These are phyloP conservation scores for Poa annua DNA, from an alignment of 176 grass and related monocot species.

Conservation along the genomic window DNA sequence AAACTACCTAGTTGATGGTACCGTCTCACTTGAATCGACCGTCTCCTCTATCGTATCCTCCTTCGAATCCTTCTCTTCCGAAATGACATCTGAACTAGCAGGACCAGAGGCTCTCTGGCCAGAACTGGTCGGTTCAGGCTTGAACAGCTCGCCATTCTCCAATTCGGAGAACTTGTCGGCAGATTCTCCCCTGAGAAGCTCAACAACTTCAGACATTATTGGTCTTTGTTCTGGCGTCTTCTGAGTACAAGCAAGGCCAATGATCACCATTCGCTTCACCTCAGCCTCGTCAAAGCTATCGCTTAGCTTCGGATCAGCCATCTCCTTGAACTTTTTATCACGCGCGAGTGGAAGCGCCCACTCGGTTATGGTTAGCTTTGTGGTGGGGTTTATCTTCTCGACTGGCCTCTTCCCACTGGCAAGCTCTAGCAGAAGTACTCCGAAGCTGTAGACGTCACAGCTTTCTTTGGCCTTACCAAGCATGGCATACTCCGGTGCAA, in stretches of 20 bases:
- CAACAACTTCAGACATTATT: slow-evolving; percentile 78
- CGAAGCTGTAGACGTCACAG: slow-evolving; percentile 83
- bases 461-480: slow-evolving; percentile 84
- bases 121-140: slow-evolving; percentile 27
- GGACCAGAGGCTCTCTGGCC: slow-evolving; percentile 24
- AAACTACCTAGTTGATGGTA: slow-evolving; percentile 58
- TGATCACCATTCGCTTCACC: slow-evolving; percentile 70
- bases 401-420: slow-evolving; percentile 79
- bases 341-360: slow-evolving; percentile 69
- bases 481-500: slow-evolving; percentile 95
- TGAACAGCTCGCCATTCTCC: slow-evolving; percentile 77
- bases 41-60: slow-evolving; percentile 51
- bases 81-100: slow-evolving; percentile 47
- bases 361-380: slow-evolving; percentile 57
- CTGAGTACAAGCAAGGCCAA: slow-evolving; percentile 73
- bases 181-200: slow-evolving; percentile 75
- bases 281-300: slow-evolving; percentile 59
- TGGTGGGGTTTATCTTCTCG: slow-evolving; percentile 67
- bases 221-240: slow-evolving; percentile 66
- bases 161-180: slow-evolving; percentile 63
- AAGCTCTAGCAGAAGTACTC: slow-evolving; percentile 76
- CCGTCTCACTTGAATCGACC: slow-evolving; percentile 53
- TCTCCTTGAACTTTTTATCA: slow-evolving; percentile 74
- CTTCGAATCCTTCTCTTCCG: slow-evolving; percentile 62
- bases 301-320: slow-evolving; percentile 69